Evolutionary conservation across 495 filamentous ascomycete genomes (phyloP), one percentile per base, ranked within the genome.

Genomic region (Penicillium silybi): DNA sequence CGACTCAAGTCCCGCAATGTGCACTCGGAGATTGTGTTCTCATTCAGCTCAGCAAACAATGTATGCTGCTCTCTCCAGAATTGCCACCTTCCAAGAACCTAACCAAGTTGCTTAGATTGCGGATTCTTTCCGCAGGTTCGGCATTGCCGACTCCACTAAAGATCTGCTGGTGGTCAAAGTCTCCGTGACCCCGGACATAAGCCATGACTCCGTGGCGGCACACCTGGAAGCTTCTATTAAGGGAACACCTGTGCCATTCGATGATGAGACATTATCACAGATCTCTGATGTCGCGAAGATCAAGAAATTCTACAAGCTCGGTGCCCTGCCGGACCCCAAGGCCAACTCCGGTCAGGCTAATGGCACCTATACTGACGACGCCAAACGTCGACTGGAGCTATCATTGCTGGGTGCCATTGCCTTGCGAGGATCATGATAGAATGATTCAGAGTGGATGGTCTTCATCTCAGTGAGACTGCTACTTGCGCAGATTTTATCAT

Each of bases 21-120:
- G 10, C 93, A 97, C 59, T 93, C 91, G 0, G 93, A 97, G 66
- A 88, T 90, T 51, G 92, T 99, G 2, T 88, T 88, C 59, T 84
- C 83, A 11, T 71, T 99, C 9, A 88, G 82, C 45, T 79, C 86
- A 0, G 89, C 87, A 44, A 97, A 92, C 56, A 97, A 97, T 70
- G 92, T 93, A 62, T 53, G 65, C 62, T 58, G 38, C 41, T 6
- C 27, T 32, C 29, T 40, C n/a, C 41, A 22, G n/a, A 4, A 39
- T 40, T 27, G 37, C 37, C 11, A 46, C 34, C 9, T 26, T 32
- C 7, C 16, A 34, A 19, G 37, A 39, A 16, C 20, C 15, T 38
- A 44, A 50, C 68, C 71, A 53, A 75, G 56, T 27, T 22, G 20
- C 18, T 34, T 61, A 96, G 91, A 97, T 98, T 59, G 80, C 90